phyloP scores from a whole-genome alignment of 2,329 filamentous ascomycete genomes.

The Trichoderma afroharzianum region DNA sequence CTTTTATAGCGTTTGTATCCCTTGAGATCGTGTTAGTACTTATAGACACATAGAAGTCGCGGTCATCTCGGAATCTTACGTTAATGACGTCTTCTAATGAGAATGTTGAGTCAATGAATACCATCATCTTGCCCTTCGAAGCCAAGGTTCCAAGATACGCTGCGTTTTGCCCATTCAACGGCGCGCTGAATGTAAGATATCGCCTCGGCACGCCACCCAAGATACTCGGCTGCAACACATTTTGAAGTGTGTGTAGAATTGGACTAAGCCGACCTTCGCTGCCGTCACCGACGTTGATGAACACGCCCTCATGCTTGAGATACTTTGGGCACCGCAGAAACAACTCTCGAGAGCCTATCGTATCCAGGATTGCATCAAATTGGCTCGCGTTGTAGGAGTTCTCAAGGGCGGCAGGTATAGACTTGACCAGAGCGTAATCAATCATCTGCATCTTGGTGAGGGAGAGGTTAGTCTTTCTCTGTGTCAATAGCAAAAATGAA shows the following conservation, averaged over 20 bases:
- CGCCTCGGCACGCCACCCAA: not conserved
- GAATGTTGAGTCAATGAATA: not conserved
- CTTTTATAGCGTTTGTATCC: not conserved
- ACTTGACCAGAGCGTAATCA: not conserved
- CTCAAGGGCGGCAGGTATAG: not conserved
- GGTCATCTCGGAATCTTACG: not conserved
- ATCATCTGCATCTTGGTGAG: not conserved
- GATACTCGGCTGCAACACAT: not conserved
- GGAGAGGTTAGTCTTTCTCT: not conserved
- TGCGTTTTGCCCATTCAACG: not conserved
- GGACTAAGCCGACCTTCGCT: not conserved
- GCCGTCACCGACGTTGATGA: not conserved
- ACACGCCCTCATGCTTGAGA: not conserved
- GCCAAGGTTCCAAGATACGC: not conserved
- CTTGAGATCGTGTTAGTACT: not conserved
- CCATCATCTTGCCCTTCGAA: not conserved
- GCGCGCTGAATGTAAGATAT: not conserved
- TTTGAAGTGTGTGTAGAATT: not conserved
- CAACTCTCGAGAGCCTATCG: not conserved
- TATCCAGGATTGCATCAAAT: not conserved
- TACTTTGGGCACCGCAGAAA: not conserved
- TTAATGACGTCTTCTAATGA: not conserved
- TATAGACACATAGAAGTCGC: not conserved
- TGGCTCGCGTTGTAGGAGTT: not conserved
- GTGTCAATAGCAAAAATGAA: not conserved